These are phyloP conservation scores for Extremus antarcticus DNA, from an alignment of 495 filamentous ascomycete species.

Conservation along the genomic window DNA sequence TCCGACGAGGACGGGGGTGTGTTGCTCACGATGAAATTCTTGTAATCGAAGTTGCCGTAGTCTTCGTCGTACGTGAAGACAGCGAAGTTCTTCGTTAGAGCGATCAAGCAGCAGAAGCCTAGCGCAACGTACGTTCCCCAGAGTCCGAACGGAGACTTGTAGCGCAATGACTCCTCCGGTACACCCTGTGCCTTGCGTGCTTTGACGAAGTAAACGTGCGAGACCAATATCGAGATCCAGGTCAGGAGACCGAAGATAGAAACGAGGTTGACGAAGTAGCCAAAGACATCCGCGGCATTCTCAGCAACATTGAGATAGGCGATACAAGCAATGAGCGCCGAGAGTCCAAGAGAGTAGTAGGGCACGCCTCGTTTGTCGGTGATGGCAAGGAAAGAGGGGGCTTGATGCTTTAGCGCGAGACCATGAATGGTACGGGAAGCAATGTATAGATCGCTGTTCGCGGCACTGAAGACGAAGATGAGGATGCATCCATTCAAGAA, in stretches of 20 bases:
- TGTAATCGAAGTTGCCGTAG: constrained; percentile 21
- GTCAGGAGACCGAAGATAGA: constrained; percentile 41
- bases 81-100: constrained; percentile 29
- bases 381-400: constrained; percentile 45
- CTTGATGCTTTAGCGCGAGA: constrained; percentile 53
- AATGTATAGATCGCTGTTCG: constrained; percentile 71
- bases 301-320: constrained; percentile 50
- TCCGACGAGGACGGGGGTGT: background rate
- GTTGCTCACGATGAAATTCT: constrained; percentile 48
- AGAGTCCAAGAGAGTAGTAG: constrained; percentile 43
- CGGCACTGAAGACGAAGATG: constrained; percentile 54
- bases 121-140: constrained; percentile 14
- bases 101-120: constrained; percentile 18
- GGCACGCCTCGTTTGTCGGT: constrained; percentile 54
- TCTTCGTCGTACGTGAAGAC: constrained; percentile 37
- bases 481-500: constrained; percentile 69
- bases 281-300: constrained; percentile 33
- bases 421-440: constrained; percentile 63
- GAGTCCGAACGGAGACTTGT: constrained; percentile 17
- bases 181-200: constrained; percentile 40
- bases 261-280: constrained; percentile 32
- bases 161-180: constrained; percentile 30
- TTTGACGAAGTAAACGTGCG: constrained; percentile 68
- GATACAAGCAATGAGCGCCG: constrained; percentile 45
- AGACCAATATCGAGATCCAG: constrained; percentile 39